Conservation (phyloP, 768 basidiomycete species). For the Macrolepiota fuliginosa region DNA sequence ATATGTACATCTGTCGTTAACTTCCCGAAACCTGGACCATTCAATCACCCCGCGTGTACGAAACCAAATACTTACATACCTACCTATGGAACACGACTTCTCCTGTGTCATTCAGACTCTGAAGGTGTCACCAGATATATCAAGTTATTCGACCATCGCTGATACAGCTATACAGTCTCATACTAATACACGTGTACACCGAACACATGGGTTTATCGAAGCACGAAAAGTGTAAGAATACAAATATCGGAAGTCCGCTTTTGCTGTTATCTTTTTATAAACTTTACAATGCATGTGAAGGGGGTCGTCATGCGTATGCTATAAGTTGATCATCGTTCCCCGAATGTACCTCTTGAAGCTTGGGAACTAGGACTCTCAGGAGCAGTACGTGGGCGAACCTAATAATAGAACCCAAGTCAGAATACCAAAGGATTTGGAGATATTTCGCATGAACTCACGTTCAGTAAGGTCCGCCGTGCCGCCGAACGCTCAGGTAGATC, state of each 20-base stretch:
- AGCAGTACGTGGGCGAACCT: slow-evolving; percentile 8
- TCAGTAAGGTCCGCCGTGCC: slow-evolving; percentile 6
- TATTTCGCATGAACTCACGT: slow-evolving; percentile 7
- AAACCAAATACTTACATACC: neutral
- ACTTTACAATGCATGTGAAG: neutral
- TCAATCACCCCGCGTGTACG: neutral
- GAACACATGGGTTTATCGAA: neutral
- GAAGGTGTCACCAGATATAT: neutral
- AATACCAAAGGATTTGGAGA: neutral
- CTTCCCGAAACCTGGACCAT: neutral
- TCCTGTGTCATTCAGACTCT: neutral
- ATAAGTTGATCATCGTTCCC: neutral
- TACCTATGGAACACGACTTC: neutral
- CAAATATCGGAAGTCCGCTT: slow-evolving; percentile 3
- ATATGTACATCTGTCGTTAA: neutral
- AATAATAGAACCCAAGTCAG: slow-evolving; percentile 1
- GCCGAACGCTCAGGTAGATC: neutral
- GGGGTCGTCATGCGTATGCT: neutral
- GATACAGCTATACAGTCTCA: neutral
- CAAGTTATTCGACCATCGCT: neutral
- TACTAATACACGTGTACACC: slow-evolving; percentile 7
- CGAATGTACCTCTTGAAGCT: neutral
- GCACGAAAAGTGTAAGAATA: slow-evolving; percentile 4
- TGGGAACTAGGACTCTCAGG: neutral
- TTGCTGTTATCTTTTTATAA: neutral